phyloP scores from a whole-genome alignment of 2,329 filamentous ascomycete species.

The Pseudocercospora macadamiae region DNA sequence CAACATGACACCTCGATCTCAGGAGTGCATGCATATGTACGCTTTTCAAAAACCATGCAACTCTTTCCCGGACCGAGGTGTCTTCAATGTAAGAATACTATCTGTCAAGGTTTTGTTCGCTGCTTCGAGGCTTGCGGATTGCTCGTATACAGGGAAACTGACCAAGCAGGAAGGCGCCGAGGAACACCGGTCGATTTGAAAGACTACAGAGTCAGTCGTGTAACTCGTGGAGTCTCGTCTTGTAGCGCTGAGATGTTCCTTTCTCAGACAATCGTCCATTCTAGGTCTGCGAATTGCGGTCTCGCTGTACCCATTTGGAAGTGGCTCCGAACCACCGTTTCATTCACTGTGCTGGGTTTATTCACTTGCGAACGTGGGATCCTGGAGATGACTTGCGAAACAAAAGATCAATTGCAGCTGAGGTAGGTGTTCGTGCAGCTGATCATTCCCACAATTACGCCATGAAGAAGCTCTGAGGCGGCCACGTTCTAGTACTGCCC shows the following conservation, averaged over 20 bases:
- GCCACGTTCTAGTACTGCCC: conserved; percentile 1
- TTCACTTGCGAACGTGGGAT: background rate
- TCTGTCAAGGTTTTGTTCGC: background rate
- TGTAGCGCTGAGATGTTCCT: background rate
- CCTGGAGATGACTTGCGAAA: background rate
- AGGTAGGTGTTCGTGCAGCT: background rate
- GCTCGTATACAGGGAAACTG: background rate
- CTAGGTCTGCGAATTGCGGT: background rate
- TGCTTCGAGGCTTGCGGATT: background rate
- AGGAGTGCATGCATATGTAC: conserved; percentile 6
- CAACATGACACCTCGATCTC: conserved; percentile 2
- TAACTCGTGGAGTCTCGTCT: background rate
- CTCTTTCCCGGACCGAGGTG: background rate
- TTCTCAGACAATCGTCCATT: background rate
- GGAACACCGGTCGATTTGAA: background rate
- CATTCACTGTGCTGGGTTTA: background rate
- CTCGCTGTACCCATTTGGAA: background rate
- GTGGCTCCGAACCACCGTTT: background rate
- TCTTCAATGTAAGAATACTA: background rate
- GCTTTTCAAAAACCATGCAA: background rate
- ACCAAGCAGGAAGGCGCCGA: background rate
- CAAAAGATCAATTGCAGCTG: background rate
- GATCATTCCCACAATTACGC: conserved; percentile 1
- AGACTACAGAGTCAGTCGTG: background rate
- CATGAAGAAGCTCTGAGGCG: background rate